Evolutionary conservation across 2,329 filamentous ascomycete species (phyloP), one percentile per base, ranked within the genome.

Genomic region (Clonostachys rosea): DNA sequence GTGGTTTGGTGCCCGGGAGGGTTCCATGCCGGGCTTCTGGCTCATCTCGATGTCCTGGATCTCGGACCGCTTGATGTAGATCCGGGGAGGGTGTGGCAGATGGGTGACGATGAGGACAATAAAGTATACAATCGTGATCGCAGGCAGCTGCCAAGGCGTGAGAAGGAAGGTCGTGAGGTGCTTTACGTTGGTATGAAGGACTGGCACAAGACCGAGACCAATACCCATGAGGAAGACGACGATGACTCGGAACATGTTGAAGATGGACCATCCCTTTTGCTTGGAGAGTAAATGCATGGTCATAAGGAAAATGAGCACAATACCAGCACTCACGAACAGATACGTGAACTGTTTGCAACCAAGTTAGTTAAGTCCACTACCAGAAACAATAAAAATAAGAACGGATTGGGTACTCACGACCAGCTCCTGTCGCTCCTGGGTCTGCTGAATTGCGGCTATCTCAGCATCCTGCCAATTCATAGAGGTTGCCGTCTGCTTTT

Each of bases 111-210:
- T 14, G n/a, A 67, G 55, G 34, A 66, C 55, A 24, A 54, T 5
- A 17, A 63, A 49, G 61, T 60, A 67, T 34, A 73, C 54, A 24
- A 67, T 47, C 9, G 57, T 60, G 33, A 68, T 60, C 5, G 57
- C 57, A 8, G 64, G 63, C 13, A 67, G 45, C 14, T 65, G 56
- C 65, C 62, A 66, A 9, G 58, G 47, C 9, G 56, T 60, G 9
- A 35, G 34, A 33, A 64, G 52, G 43, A 57, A 68, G 5, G 45
- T 44, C 1, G 20, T n/a, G 12, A 50, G 41, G 10, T 43, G 16
- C 6, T 53, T 47, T 4, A 30, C 18, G 24, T 52, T 51, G 36
- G 53, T 59, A 40, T 52, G 61, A 14, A 68, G 47, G 7, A 57
- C 20, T 24, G 56, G 53, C 10, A 63, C 46, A 8, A 64, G 52